These are phyloP conservation scores for Ogataea wickerhamii DNA, from an alignment of 805 yeast species.

Conservation along the genomic window DNA sequence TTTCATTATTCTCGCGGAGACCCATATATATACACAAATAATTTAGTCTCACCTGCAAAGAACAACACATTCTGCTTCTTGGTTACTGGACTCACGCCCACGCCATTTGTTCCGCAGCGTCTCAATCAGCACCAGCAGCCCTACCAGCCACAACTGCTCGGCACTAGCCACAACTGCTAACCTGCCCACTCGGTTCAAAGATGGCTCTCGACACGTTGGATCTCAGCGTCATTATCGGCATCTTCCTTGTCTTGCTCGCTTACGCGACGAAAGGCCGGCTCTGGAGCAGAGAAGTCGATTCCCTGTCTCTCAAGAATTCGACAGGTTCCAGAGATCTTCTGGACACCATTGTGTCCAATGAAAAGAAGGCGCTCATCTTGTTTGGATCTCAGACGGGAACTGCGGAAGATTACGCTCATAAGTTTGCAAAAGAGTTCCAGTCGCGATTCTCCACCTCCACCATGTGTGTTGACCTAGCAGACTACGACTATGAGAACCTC, in stretches of 20 bases:
- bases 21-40: too few species aligned
- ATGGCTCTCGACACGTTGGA: slow-evolving; percentile 74
- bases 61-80: too few species aligned
- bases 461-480: slow-evolving; percentile 84
- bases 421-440: slow-evolving; percentile 83
- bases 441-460: slow-evolving; percentile 77
- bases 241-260: slow-evolving; percentile 61
- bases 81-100: too few species aligned
- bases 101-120: too few species aligned
- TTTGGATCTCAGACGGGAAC: slow-evolving; percentile 98
- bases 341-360: slow-evolving; percentile 52
- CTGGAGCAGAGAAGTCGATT: slow-evolving; percentile 35
- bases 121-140: too few species aligned
- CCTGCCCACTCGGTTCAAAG: too few species aligned
- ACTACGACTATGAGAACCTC: slow-evolving; percentile 78
- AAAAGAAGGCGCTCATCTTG: slow-evolving; percentile 74
- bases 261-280: slow-evolving; percentile 63
- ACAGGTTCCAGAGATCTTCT: slow-evolving; percentile 54
- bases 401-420: slow-evolving; percentile 93
- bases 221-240: slow-evolving; percentile 58
- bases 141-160: too few species aligned
- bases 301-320: slow-evolving; percentile 23
- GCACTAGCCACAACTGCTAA: too few species aligned
- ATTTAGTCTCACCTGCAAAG: too few species aligned
- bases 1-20: too few species aligned